Evolutionary conservation across 2,329 filamentous ascomycete genomes (phyloP), one percentile per base, ranked within the genome.

Genomic region (Bisporella sp.): DNA sequence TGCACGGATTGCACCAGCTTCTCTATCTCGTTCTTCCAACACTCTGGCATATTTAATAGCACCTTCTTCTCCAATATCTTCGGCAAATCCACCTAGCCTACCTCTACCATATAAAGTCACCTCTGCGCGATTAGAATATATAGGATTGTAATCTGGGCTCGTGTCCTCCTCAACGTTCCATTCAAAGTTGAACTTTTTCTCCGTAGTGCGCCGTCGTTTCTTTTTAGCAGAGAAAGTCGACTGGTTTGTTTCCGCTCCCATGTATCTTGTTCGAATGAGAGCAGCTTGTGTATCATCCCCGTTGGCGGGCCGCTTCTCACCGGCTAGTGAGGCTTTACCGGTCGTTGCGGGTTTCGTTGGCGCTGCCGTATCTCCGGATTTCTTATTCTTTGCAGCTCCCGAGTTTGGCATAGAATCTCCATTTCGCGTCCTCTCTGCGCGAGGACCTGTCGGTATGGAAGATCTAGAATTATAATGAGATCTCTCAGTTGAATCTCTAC

Each of bases 121-220:
- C 55, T 86, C 80, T 3, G 81, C 75, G 39, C 80, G 76, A 30
- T 82, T 73, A 46, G 85, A 77, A 66, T 95, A 95, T 39, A 93
- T 76, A 1, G 88, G 87, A 60, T 96, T 91, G 64, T 90, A 86
- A 59, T 89, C 85, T 46, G 75, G 79, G 57, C 85, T 92, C 0
- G 93, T 99, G 68, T 99, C 93, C 65, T 99, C 93, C 54, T 95
- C 88, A 1, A 82, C 79, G 60, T 96, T 95, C 93, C 93, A 99
- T 62, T 95, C 93, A 62, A 99, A 99, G 63, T 96, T 99, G 74
- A 99, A 99, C 67, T 99, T 97, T 70, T 91, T 89, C 64, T 96
- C 92, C 1, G 89, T 93, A 1, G 90, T 95, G 54, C 92, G 79
- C 72, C 88, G 87, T 50, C 92, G 81, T 74, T 97, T 97, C 78